phyloP scores from a whole-genome alignment of 148 eudicot species.

The Linanthus parryae region DNA sequence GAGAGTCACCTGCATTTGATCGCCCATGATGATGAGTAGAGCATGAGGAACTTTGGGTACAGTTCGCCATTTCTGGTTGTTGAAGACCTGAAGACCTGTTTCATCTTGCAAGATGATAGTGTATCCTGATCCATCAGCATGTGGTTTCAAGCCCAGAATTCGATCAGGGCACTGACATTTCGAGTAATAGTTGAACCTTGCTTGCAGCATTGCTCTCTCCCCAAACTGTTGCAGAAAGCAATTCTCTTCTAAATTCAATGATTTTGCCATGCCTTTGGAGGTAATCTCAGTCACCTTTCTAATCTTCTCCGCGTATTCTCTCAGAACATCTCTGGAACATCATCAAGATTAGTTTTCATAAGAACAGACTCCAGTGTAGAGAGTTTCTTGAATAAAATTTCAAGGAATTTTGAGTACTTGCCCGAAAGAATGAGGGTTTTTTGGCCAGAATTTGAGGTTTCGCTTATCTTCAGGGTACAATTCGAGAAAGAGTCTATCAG shows the following conservation, averaged over 20 bases:
- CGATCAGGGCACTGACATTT: constrained; percentile 40
- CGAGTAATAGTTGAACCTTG: constrained; percentile 42
- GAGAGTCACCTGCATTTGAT: constrained; percentile 45
- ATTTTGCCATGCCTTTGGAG: constrained; percentile 36
- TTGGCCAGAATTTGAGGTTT: constrained; percentile 32
- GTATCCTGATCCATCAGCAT: constrained; percentile 39
- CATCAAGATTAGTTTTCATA: not conserved
- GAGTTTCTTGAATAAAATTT: not conserved
- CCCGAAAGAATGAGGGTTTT: constrained; percentile 37
- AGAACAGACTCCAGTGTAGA: not conserved
- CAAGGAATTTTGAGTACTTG: not conserved
- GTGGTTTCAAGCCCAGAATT: constrained; percentile 45
- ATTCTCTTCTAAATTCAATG: constrained; percentile 31
- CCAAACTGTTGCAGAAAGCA: constrained; percentile 42
- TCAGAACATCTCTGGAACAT: constrained; percentile 20
- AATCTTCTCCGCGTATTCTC: constrained; percentile 25
- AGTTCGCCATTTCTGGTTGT: constrained; percentile 29
- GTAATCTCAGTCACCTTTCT: constrained; percentile 17
- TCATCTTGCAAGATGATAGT: constrained; percentile 36
- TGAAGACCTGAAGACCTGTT: constrained; percentile 30
- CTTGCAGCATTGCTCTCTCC: constrained; percentile 16
- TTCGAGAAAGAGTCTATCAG: constrained; percentile 34
- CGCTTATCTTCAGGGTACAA: constrained; percentile 27
- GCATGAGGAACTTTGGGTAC: constrained; percentile 29
- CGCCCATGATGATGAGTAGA: constrained; percentile 31